Evolutionary conservation across 371 early-diverging fungal genomes (phyloP), one percentile per base, ranked within the genome.

Genomic region (Mortierella sp.): DNA sequence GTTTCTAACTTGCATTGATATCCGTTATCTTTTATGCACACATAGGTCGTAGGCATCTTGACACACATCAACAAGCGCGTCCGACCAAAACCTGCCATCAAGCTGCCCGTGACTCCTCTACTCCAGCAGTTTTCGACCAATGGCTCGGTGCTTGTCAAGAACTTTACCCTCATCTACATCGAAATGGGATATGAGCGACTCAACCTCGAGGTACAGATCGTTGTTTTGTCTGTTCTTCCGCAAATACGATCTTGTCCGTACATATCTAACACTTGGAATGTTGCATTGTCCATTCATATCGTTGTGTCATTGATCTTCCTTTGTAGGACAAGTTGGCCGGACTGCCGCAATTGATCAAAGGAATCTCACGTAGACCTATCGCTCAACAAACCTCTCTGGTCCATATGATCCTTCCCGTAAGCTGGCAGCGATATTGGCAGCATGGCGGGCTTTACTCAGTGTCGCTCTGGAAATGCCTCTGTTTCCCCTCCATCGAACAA

Each of bases 1-100:
- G 42, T 38, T 5, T 38, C 42, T 38, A 38, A 38, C 42, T 38
- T 38, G 42, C 1, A 38, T 38, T 38, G 42, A 38, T 3, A 38
- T 38, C 42, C 42, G 42, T 38, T 3, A 3, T 38, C 42, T 38
- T 38, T 38, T 24, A 47, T 58, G 4, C 42, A 31, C 48, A 7
- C 13, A n/a, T 76, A 96, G 94, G 95, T 96, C 52, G 93, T 96
- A 82, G 90, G 89, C 13, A 90, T 98, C 38, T 90, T 97, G 42
- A 90, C 94, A 9, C 98, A 97, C 78, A 92, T 97, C 82, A 95
- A 94, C 81, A 96, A 95, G 78, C 92, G 97, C 70, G 89, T 96
- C 63, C 94, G 94, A 72, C 75, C 95, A 21, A 92, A 91, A 74
- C 81, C 89, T 7, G 80, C 75, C 2, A 90, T 96, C 68, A 90